A percentile compares a stretch with the other conserved stretches of the same genome.
Conservation (phyloP, 148 eudicot species). For the Rhododendron kiyosumense region DNA sequence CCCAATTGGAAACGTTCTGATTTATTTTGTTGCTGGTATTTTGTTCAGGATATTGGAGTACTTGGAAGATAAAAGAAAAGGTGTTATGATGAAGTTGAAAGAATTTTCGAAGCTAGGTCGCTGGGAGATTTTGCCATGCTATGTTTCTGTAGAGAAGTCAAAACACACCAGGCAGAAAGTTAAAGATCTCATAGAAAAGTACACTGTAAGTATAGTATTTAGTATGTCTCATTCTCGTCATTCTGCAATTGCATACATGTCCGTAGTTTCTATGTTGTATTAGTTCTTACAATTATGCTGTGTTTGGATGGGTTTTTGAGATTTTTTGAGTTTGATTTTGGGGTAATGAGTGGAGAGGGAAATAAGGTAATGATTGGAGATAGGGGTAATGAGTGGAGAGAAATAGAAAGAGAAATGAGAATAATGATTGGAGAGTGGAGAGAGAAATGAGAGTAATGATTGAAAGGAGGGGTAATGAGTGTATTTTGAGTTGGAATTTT, state of each 20-base stretch:
- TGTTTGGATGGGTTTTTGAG: too few relatives aligned
- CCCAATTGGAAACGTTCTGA: background rate
- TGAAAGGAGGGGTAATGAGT: too few relatives aligned
- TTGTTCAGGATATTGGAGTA: conserved; percentile 55
- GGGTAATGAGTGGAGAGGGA: too few relatives aligned
- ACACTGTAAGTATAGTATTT: conserved; percentile 54
- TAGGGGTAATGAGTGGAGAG: too few relatives aligned
- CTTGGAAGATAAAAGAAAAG: conserved; percentile 46
- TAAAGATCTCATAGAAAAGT: conserved; percentile 65
- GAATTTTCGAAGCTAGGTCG: conserved; percentile 55
- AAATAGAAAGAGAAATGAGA: too few relatives aligned
- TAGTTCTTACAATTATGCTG: background rate
- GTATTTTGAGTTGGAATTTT: too few relatives aligned
- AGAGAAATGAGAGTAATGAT: too few relatives aligned
- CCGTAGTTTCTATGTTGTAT: background rate
- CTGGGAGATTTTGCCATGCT: conserved; percentile 62
- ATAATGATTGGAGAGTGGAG: too few relatives aligned
- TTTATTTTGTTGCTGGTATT: background rate
- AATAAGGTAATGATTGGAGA: too few relatives aligned
- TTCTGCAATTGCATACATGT: background rate
- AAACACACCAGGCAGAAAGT: conserved; percentile 71
- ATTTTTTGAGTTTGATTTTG: too few relatives aligned
- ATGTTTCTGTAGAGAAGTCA: conserved; percentile 51
- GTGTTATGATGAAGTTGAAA: conserved; percentile 54
- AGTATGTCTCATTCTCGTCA: background rate